Evolutionary conservation across 805 yeast species (phyloP), one percentile per base, ranked within the genome.

Genomic region (Jamesozyma jinghongensis): DNA sequence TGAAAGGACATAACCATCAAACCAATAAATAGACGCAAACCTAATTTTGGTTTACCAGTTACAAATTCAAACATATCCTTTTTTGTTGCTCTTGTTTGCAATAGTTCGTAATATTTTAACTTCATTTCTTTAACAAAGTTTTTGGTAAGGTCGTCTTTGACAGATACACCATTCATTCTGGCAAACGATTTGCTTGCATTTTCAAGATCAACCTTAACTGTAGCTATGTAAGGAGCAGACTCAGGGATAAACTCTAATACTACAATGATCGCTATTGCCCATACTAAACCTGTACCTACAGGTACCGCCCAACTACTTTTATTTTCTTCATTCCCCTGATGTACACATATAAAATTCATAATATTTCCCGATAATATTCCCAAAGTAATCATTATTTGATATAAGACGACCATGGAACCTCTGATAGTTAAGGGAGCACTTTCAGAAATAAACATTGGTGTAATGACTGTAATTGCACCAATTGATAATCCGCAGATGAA

Each of bases 341-440:
- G 71, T 11, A 27, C 30, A 41, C 81, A 74, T 43, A 75, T 77
- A 53, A 69, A 79, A 31, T 75, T 73, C 19, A 75, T 67, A 56
- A 82, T 71, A 65, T 79, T 75, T 45, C 87, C 87, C 42, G 75
- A 57, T 56, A 80, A 69, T 44, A 81, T 79, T 50, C 85, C 87
- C 33, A 74, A 61, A 28, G 84, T 78, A 46, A 78, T 72, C 68
- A 68, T 71, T 50, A 79, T 65, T 59, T 80, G 86, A 66, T 73
- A 81, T 42, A 75, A 66, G 28, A 76, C 73, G 32, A 80, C 82
- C 52, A 79, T 70, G 3, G 81, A 66, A 51, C 87, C 87, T 70
- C 87, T 73, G 36, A 79, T 68, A 22, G 66, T 66, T 42, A 76
- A 71, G 40, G 87, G 86, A 29, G 86, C 68, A 41, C 77, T 70